Evolutionary conservation across 2,329 filamentous ascomycete genomes (phyloP).

Genomic region (Phialophora expanda): DNA sequence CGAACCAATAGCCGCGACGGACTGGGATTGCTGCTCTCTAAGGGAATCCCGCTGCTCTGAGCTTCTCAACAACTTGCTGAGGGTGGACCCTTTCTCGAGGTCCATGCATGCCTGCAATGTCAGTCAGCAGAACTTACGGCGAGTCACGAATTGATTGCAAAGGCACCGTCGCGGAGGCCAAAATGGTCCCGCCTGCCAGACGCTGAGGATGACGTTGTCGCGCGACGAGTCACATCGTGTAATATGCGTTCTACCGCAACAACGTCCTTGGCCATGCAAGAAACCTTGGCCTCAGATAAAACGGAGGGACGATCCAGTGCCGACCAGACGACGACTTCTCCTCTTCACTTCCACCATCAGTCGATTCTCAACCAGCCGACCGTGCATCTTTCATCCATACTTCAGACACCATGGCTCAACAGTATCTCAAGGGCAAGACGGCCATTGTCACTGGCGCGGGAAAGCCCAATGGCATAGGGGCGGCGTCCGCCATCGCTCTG

Average conservation of each 20-base stretch:
- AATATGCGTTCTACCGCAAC: not conserved
- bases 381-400: not conserved
- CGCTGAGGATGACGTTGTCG: not conserved
- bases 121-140: constrained; percentile 15
- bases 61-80: not conserved
- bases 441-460: constrained; percentile 42
- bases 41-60: not conserved
- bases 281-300: not conserved
- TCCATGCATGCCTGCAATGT: constrained; percentile 6
- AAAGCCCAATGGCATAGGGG: constrained; percentile 41
- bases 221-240: not conserved
- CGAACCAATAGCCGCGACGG: constrained; percentile 19
- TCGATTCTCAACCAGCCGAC: not conserved
- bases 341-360: not conserved
- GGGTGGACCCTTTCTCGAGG: not conserved
- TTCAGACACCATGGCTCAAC: constrained; percentile 22
- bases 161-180: not conserved
- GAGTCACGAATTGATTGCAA: not conserved
- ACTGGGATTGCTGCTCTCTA: not conserved
- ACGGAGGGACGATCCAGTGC: not conserved
- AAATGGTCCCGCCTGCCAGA: not conserved
- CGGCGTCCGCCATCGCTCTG: constrained; percentile 28
- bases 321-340: not conserved
- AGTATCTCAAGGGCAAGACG: constrained; percentile 37
- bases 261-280: not conserved